Evolutionary conservation across 306 rosid species (phyloP), one percentile per base, ranked within the genome.

Genomic region (Malus sylvestris): DNA sequence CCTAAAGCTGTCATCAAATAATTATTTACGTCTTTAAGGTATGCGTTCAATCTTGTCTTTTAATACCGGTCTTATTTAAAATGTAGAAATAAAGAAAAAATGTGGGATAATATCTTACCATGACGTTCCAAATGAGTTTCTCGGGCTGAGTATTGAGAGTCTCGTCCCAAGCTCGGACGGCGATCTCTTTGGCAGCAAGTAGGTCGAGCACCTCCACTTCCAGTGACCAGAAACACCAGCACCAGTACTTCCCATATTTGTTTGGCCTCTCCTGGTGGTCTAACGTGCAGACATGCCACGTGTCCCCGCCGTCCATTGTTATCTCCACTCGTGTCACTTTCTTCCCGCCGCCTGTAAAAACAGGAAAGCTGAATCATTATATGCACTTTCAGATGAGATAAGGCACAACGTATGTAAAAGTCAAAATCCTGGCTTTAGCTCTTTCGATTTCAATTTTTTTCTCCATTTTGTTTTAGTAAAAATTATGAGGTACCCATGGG

Each of bases 191-290:
- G 52, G 90, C 89, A 3, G 76, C 88, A 11, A 93, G 70, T 2
- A 93, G 69, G 78, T 87, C 85, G 33, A 88, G 76, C 30, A 93
- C 89, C 73, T 91, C 94, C 5, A 91, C 88, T 60, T 91, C 98
- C 74, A 93, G 70, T 1, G 87, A 88, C 98, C 98, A 93, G 76
- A 93, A 91, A 72, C 98, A 91, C 98, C 98, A 91, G 77, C 98
- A 93, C 97, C 97, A 93, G 78, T 85, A 85, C 62, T 91, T 93
- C 0, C 98, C 98, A 30, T 83, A 88, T 67, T 85, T 93, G 87
- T 63, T 93, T 0, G 92, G 86, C 71, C 88, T 93, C 83, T 91
- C 98, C 0, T 69, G 81, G 76, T 86, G 89, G 27, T 91, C 97
- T 82, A 90, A 42, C 6, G 23, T 40, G 83, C 93, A 77, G 85